Evolutionary conservation across 2,329 filamentous ascomycete species (phyloP).

Genomic region (Ramichloridium luteum): DNA sequence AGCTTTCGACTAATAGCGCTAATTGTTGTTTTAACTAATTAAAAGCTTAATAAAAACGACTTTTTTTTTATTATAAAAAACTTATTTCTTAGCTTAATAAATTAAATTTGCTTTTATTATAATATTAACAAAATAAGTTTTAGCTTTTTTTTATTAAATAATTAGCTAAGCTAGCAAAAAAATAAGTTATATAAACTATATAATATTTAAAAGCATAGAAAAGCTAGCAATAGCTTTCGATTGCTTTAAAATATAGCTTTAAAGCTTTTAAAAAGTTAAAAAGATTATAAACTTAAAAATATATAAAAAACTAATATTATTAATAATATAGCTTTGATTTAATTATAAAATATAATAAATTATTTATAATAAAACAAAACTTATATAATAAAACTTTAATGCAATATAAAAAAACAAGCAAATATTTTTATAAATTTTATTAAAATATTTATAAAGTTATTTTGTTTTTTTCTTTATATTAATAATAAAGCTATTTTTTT

Average conservation of each 20-base stretch:
- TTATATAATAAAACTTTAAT: background rate
- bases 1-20: too few relatives aligned
- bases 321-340: background rate
- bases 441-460: slow-evolving; percentile 13
- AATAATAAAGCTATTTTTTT: background rate
- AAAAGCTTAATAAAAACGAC: too few relatives aligned
- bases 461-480: slow-evolving; percentile 5
- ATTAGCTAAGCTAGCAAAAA: too few relatives aligned
- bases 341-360: slow-evolving; percentile 3
- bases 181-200: too few relatives aligned
- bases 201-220: too few relatives aligned
- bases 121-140: background rate
- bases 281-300: background rate
- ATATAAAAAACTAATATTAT: background rate
- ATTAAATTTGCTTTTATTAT: too few relatives aligned
- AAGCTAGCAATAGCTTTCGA: slow-evolving; percentile 14
- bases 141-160: slow-evolving; percentile 8
- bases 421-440: slow-evolving; percentile 3
- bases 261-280: too few relatives aligned
- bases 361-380: slow-evolving; percentile 4
- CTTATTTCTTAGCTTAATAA: too few relatives aligned
- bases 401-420: background rate
- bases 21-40: too few relatives aligned
- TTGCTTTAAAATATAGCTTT: too few relatives aligned
- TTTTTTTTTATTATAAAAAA: too few relatives aligned